Base-by-base conservation (phyloP, 768 basidiomycete genomes). In the Suillus hirtellus region DNA sequence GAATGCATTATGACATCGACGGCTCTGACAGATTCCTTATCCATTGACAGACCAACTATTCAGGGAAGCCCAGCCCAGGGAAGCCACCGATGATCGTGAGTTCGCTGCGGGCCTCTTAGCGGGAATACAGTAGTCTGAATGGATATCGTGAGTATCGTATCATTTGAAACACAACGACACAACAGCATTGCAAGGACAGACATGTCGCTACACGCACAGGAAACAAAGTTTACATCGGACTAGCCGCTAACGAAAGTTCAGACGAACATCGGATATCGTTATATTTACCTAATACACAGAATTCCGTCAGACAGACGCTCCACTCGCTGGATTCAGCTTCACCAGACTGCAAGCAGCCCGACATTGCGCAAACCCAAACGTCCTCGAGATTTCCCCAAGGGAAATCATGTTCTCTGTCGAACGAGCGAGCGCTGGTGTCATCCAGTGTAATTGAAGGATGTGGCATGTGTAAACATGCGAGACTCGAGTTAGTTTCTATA, bases 401-500 rank as follows among this genome's bases (percentile, higher is more conserved):
- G 66, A 63, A 67, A 76, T 73, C 83, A 78, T 86, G 84, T 87
- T 87, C 86, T 88, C 86, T 75, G 87, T 86, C 72, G 74, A 79
- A 87, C 84, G 86, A 83, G 84, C 71, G 82, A 81, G 82, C 79
- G 84, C 83, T 70, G 63, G 76, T 79, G 79, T 88, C 86, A 88
- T 88, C 86, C 83, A 84, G 75, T 83, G 85, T 83, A 87, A 81
- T 82, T 85, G 83, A 86, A 86, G 81, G 78, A 83, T 83, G 83
- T 73, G 86, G 86, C 86, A 88, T 86, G 85, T 82, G 79, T 87
- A 86, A 86, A 87, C 85, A 86, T 88, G 86, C 87, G 83, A 86
- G 85, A 88, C 85, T 86, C 86, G 84, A 75, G 86, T 87, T 84
- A 87, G 86, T 85, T 85, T 84, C 86, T 88, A 85, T 87, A 86